These are phyloP conservation scores for Henckelia pumila DNA, from an alignment of 257 asterid species.

Conservation along the genomic window DNA sequence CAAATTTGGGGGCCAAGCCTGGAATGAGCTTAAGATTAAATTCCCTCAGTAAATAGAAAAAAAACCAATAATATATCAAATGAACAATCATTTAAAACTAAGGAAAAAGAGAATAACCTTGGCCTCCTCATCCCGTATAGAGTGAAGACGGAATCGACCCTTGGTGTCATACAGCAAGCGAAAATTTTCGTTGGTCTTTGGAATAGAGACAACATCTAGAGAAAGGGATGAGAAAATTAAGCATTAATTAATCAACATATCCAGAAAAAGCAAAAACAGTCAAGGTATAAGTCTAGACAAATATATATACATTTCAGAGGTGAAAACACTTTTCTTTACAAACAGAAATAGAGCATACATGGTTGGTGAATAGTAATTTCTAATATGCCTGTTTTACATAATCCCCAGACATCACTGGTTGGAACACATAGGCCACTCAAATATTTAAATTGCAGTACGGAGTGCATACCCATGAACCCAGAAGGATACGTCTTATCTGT, in stretches of 20 bases:
- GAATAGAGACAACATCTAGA: conserved; percentile 32
- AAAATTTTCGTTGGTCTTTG: conserved; percentile 35
- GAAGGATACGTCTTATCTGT: conserved; percentile 29
- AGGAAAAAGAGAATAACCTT: conserved; percentile 22
- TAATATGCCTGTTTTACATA: not conserved
- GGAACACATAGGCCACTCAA: not conserved
- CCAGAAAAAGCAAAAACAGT: not conserved
- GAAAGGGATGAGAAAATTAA: not conserved
- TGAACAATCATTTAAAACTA: not conserved
- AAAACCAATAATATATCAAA: not conserved
- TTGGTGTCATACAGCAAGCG: conserved; percentile 33
- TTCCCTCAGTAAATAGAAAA: not conserved
- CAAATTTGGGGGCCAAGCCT: not conserved
- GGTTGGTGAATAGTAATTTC: not conserved
- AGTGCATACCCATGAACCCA: conserved; percentile 34
- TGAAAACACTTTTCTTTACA: too few species aligned
- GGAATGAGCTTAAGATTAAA: not conserved
- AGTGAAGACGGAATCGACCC: conserved; percentile 34
- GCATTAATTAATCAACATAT: not conserved
- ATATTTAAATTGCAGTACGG: not conserved
- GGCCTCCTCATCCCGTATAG: conserved; percentile 35
- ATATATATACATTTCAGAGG: not conserved
- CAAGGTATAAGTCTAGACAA: not conserved
- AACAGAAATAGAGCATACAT: too few species aligned
- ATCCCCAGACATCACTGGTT: not conserved